Base-by-base conservation (phyloP, 148 eudicot species). In the Nepenthes gracilis region DNA sequence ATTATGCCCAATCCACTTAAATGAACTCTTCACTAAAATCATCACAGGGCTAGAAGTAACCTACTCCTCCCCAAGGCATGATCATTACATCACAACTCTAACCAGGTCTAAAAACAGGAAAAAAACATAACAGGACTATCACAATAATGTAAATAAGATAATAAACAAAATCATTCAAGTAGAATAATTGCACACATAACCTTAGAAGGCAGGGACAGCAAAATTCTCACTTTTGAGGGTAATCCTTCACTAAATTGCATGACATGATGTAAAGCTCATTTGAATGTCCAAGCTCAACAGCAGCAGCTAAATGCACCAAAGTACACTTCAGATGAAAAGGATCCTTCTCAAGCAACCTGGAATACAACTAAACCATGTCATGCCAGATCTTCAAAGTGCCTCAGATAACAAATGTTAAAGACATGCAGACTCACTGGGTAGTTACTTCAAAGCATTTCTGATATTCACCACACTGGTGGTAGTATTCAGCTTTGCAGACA, bases 401-500 rank as follows among this genome's bases (percentile, higher is more conserved):
- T 11, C 6, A 40, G 45, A 40, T 40, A 40, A 40, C 45, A 40
- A 40, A 40, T 40, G 2, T 2, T 49, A n/a, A 49, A 5, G 53
- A 55, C 48, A 38, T 43, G 59, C 15, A 64, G 47, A 76, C 96
- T 77, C 70, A 93, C 99, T 70, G 65, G 1, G 97, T 74, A 58
- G 99, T 93, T 70, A 93, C 77, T 57, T 93, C 96, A 55, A 93
- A 93, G 69, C 99, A 89, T 83, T 89, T 93, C 65, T 93, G 96
- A 71, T 89, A 89, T 84, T 89, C 96, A 72, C 97, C 97, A 77
- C 92, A 84, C 72, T 93, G 99, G 72, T 93, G 99, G 70, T 79
- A 84, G 83, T 82, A 89, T 76, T 93, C 99, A 57, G 96, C 99
- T 83, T 93, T 89, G 81, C 99, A 89, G 66, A 86, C 95, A 79